Evolutionary conservation across 2,329 filamentous ascomycete genomes (phyloP).

Genomic region (Elsinoe perseae): DNA sequence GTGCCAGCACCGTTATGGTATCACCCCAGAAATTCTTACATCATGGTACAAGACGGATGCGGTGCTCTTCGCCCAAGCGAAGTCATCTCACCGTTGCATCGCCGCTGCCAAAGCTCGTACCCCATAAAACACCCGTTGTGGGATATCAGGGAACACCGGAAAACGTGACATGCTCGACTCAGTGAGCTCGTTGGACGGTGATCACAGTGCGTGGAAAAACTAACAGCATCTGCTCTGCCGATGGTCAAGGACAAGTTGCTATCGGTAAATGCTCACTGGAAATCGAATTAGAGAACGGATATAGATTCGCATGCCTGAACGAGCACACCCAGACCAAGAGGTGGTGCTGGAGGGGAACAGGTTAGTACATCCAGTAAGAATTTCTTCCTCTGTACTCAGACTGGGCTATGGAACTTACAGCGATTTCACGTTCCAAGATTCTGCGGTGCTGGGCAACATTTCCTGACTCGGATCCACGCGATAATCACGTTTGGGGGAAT

Average conservation of each 20-base stretch:
- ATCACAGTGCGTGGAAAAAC: too few species aligned
- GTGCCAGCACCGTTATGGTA: too few species aligned
- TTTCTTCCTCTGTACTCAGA: too few species aligned
- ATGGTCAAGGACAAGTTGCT: too few species aligned
- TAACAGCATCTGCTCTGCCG: too few species aligned
- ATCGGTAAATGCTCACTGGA: too few species aligned
- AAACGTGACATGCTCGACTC: not conserved
- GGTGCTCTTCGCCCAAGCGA: not conserved
- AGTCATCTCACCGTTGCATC: not conserved
- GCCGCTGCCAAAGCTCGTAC: not conserved
- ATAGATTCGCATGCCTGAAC: too few species aligned
- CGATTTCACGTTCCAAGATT: not conserved
- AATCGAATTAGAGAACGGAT: too few species aligned
- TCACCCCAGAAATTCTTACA: not conserved
- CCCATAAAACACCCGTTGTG: not conserved
- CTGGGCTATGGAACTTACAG: not conserved
- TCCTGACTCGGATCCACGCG: not conserved
- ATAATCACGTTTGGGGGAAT: not conserved
- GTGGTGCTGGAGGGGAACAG: too few species aligned
- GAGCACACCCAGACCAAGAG: too few species aligned
- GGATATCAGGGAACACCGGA: not conserved
- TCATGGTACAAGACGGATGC: not conserved
- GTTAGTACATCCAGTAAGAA: too few species aligned
- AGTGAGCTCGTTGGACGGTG: too few species aligned
- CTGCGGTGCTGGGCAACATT: not conserved